Evolutionary conservation across 805 yeast species (phyloP), one percentile per base, ranked within the genome.

Genomic region (Diddensiella transvaalensis): DNA sequence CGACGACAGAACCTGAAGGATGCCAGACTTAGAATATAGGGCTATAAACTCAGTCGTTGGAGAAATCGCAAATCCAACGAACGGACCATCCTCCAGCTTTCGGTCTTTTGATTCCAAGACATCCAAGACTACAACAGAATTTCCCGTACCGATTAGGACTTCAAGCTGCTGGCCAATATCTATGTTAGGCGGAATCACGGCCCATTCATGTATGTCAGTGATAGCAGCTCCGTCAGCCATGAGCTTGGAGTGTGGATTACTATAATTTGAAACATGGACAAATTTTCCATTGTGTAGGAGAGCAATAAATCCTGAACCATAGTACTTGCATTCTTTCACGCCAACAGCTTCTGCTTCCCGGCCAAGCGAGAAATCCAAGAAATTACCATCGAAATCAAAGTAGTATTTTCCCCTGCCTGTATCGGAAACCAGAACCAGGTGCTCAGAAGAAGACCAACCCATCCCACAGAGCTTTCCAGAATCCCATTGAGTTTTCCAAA

Each of bases 301-400:
- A 3, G 76, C 70, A 4, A 77, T 72, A 47, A 83, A 66, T 19
- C 76, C 80, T 5, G 62, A 47, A 3, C 61, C 64, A 66, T 69
- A 70, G 42, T 77, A 71, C 44, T 64, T 61, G 11, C 66, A 68
- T 2, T 72, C 72, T 3, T 52, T 45, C 4, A 76, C 62, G 0
- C 66, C 67, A 19, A 51, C 55, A 4, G 58, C 50, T 33, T 67
- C 72, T 0, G 70, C 64, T 3, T 63, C 65, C 17, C 59, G 53
- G 1, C 70, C 69, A 3, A 77, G 51, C 15, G 64, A 61, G 55
- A 71, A 74, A 56, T 82, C 87, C 42, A 72, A 71, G 61, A 85
- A 87, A 40, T 78, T 82, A 2, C 87, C 85, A 18, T 78, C 77
- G 53, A 84, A 79, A 57, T 85, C 89, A 37, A 71, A 65, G 63